A percentile compares a stretch with the other conserved stretches of the same genome.
Conservation (phyloP, 441 rosid species). For the Capsella rubella region DNA sequence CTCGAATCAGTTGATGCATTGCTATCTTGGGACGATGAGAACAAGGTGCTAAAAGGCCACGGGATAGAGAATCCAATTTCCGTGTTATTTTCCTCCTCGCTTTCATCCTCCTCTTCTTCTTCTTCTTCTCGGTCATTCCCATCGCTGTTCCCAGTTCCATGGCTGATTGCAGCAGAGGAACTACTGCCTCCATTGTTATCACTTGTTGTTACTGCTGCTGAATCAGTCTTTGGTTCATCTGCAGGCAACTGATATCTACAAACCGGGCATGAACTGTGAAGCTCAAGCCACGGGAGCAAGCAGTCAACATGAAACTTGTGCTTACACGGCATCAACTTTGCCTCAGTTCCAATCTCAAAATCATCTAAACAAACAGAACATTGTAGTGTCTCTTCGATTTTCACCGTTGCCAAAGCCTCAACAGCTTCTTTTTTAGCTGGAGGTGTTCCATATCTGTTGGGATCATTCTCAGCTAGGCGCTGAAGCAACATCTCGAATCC, state of each 20-base stretch:
- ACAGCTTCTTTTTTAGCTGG: conserved; percentile 67
- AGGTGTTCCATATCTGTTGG: conserved; percentile 65
- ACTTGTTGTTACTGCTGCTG: conserved; percentile 52
- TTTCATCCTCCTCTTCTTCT: conserved; percentile 34
- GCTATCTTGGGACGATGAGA: conserved; percentile 48
- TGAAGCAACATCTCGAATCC: conserved; percentile 69
- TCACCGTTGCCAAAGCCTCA: conserved; percentile 57
- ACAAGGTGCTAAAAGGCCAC: conserved; percentile 74
- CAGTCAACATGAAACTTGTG: conserved; percentile 69
- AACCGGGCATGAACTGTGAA: conserved; percentile 77
- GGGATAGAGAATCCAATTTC: conserved; percentile 65
- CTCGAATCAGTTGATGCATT: conserved; percentile 28
- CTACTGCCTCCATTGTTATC: conserved; percentile 36
- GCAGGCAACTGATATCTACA: conserved; percentile 64
- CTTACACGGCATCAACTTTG: conserved; percentile 71
- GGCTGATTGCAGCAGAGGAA: conserved; percentile 45
- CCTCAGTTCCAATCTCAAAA: conserved; percentile 58
- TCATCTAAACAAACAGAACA: conserved; percentile 77
- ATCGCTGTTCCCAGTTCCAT: conserved; percentile 32
- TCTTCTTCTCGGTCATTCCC: conserved; percentile 26
- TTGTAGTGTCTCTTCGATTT: conserved; percentile 52
- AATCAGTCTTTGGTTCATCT: conserved; percentile 57
- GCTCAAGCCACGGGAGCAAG: conserved; percentile 75
- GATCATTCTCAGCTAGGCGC: conserved; percentile 68
- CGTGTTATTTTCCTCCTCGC: neutral